phyloP scores from a whole-genome alignment of 768 basidiomycete genomes.

The Obba rivulosa region DNA sequence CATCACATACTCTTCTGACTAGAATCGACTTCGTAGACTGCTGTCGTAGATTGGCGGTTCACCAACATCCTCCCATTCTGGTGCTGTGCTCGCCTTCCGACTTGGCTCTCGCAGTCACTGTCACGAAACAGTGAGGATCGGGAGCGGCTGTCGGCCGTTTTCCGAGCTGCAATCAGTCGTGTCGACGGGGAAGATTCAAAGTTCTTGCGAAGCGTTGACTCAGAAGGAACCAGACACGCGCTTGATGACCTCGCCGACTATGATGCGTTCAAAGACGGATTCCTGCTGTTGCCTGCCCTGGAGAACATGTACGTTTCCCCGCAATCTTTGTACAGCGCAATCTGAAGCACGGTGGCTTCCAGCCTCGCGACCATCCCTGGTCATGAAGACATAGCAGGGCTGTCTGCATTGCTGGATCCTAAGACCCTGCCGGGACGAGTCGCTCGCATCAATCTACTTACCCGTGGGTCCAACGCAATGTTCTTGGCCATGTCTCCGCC shows the following conservation, averaged over 20 bases:
- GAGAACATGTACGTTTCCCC: constrained; percentile 27
- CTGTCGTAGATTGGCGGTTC: constrained; percentile 26
- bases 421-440: constrained; percentile 21
- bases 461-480: constrained; percentile 22
- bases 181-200: constrained; percentile 17
- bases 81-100: constrained; percentile 28
- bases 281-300: constrained; percentile 28
- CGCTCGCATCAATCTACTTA: constrained; percentile 22
- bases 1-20: neutral
- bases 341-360: neutral
- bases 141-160: constrained; percentile 17
- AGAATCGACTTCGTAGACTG: constrained; percentile 10
- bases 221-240: constrained; percentile 25
- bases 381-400: constrained; percentile 27
- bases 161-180: constrained; percentile 17
- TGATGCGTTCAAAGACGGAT: constrained; percentile 29
- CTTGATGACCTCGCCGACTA: constrained; percentile 29
- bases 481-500: constrained; percentile 22
- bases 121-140: constrained; percentile 14
- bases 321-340: neutral
- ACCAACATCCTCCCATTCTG: constrained; percentile 25
- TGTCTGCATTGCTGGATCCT: constrained; percentile 27
- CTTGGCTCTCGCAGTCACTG: constrained; percentile 25
- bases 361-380: constrained; percentile 29
- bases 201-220: constrained; percentile 23